These are phyloP conservation scores for Erigeron philadelphicus DNA, from an alignment of 140 eudicot genomes.

Conservation along the genomic window DNA sequence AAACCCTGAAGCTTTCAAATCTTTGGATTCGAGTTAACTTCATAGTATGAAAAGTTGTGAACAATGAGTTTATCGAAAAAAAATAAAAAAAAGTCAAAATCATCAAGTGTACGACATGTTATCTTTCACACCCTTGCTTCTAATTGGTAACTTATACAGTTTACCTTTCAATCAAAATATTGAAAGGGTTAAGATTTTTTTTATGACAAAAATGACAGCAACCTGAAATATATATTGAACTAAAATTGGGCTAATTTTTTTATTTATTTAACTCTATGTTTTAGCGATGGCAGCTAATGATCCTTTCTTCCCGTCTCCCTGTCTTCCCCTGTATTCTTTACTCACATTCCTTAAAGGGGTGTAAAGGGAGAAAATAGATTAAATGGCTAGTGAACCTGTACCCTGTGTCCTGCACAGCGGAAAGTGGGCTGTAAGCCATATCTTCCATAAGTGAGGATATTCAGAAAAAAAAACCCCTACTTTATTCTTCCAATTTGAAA, in stretches of 20 bases:
- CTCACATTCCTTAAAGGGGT: conserved; percentile 26
- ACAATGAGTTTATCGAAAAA: not conserved
- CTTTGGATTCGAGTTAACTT: not conserved
- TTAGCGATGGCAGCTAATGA: conserved; percentile 24
- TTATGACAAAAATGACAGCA: not conserved
- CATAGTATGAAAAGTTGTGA: not conserved
- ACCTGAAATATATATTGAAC: not conserved
- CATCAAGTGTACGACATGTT: not conserved
- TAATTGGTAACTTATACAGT: not conserved
- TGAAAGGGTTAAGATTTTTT: not conserved
- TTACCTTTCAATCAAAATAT: not conserved
- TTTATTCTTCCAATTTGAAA: conserved; percentile 1
- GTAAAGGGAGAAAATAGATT: conserved; percentile 26
- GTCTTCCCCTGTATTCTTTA: conserved; percentile 31
- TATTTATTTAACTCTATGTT: conserved; percentile 4
- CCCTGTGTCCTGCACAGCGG: conserved; percentile 80
- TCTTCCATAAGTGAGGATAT: conserved; percentile 28
- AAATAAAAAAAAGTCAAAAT: not conserved
- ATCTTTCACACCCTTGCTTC: not conserved
- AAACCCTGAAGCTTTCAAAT: not conserved
- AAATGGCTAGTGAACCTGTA: conserved; percentile 53
- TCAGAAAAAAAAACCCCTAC: not conserved
- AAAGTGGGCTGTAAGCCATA: conserved; percentile 72
- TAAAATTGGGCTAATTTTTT: not conserved
- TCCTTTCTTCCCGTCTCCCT: conserved; percentile 23